phyloP scores from a whole-genome alignment of 495 filamentous ascomycete species.

The Neurospora tetrasperma region DNA sequence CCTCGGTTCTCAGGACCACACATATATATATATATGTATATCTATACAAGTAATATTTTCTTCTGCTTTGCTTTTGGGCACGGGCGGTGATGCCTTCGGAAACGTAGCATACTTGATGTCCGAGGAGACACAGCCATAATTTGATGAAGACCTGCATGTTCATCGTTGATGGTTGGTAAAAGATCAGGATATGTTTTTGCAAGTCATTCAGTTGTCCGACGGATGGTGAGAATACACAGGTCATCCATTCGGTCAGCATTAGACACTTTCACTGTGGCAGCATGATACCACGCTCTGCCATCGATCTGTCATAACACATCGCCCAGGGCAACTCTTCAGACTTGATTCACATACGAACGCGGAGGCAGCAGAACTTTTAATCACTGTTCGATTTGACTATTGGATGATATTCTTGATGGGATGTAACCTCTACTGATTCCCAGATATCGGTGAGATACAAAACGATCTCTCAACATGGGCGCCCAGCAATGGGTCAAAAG shows the following conservation, averaged over 20 bases:
- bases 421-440: neutral
- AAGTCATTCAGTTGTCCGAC: neutral
- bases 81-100: too few species aligned
- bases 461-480: neutral
- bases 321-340: neutral
- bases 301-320: neutral
- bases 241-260: neutral
- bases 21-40: neutral
- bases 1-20: too few species aligned
- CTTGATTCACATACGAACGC: neutral
- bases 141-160: too few species aligned
- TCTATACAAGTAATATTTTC: neutral
- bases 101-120: too few species aligned
- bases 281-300: neutral
- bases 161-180: neutral
- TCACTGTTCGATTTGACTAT: too few species aligned
- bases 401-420: too few species aligned
- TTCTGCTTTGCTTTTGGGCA: neutral
- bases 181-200: neutral
- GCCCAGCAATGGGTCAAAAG: neutral
- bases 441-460: neutral
- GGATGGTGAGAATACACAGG: neutral
- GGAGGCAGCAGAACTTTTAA: neutral
- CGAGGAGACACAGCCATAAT: too few species aligned
- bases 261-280: neutral